phyloP scores from a whole-genome alignment of 495 filamentous ascomycete species.

The Aspergillus olivimuriae region DNA sequence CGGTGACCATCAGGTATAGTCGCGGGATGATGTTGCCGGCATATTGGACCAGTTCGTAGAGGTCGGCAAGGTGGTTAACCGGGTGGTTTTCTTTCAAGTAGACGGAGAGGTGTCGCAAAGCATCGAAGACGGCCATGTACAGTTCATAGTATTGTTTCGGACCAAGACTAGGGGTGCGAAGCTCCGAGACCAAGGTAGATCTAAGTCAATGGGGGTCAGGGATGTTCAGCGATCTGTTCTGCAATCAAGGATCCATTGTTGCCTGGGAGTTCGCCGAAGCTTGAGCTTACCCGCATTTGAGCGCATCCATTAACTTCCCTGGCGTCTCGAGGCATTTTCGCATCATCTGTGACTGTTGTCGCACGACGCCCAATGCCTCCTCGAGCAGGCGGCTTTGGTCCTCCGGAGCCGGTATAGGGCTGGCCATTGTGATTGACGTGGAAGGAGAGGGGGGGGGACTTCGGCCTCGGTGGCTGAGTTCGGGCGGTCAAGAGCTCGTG shows the following conservation, averaged over 20 bases:
- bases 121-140: conserved; percentile 99
- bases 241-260: conserved; percentile 17
- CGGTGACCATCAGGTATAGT: conserved; percentile 97
- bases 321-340: conserved; percentile 95
- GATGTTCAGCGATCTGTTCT: conserved; percentile 9
- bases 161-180: conserved; percentile 89
- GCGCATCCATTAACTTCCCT: conserved; percentile 98
- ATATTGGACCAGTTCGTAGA: conserved; percentile 99
- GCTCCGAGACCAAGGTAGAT: conserved; percentile 93
- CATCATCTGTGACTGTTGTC: conserved; percentile 94
- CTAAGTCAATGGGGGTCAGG: conserved; percentile 41
- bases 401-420: conserved; percentile 64
- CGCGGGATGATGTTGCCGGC: conserved; percentile 96
- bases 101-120: conserved; percentile 89
- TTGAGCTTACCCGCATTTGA: conserved; percentile 85
- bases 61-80: conserved; percentile 93
- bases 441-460: conserved; percentile 10
- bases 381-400: conserved; percentile 93
- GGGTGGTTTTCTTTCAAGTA: conserved; percentile 97
- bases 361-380: conserved; percentile 91
- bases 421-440: conserved; percentile 42
- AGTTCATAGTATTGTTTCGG: conserved; percentile 99
- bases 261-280: conserved; percentile 19
- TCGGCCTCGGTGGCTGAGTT: conserved; percentile 14
- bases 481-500: conserved; percentile 26